Evolutionary conservation across 768 basidiomycete genomes (phyloP), one percentile per base, ranked within the genome.

Genomic region (Phylloporus rhodoxanthus): DNA sequence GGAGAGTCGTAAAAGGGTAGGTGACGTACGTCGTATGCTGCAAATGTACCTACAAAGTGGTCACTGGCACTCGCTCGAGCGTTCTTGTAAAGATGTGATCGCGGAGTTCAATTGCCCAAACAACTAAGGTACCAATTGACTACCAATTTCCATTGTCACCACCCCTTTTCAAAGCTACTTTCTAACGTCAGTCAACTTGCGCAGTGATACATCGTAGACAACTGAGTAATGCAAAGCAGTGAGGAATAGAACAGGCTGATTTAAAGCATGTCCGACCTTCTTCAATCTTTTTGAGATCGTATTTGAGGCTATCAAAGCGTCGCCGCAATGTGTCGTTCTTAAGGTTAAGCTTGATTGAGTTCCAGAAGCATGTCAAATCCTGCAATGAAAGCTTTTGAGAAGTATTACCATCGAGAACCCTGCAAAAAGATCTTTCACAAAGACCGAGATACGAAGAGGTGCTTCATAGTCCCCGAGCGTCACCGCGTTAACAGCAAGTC

Each of bases 261-360:
- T 9, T 36, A 47, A 39, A n/a, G 38, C 42, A 14, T 21, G 25
- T 56, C 72, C 42, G 48, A 79, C 89, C 88, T 82, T 91, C 89
- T 70, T 91, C 88, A 15, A 91, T 85, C 59, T 89, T 90, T 66
- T 90, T 90, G 53, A 91, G 78, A 62, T 90, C 89, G 54, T 91
- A 91, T 60, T 91, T 91, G 29, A 91, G 70, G 54, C 85, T 80
- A 60, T 91, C 88, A 60, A 86, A 91, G 46, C 87, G 71, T 51
- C 86, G 77, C 4, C 88, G 81, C 15, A 91, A 69, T 0, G 72
- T 61, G 58, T 91, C 89, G 50, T 91, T 91, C 62, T 91, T 91
- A 17, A 91, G 71, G 59, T 90, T 91, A 13, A 91, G 73, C 88
- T 64, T 88, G 54, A 19, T 47, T 49, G 14, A 54, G 44, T 53